Evolutionary conservation across 306 rosid species (phyloP).

Genomic region (Myrica gale): DNA sequence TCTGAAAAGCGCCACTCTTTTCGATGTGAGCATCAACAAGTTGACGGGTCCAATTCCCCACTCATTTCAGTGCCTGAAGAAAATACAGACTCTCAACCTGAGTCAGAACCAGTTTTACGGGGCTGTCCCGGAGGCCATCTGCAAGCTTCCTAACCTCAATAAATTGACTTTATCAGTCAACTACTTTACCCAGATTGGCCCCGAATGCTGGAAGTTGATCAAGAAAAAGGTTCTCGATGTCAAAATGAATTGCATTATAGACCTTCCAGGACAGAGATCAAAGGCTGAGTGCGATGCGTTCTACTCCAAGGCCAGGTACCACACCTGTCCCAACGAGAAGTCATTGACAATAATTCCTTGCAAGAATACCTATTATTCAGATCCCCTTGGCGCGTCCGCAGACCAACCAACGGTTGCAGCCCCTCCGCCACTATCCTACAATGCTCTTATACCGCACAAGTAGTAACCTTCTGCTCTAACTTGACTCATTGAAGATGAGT

Average conservation of each 20-base stretch:
- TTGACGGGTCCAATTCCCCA: slow-evolving; percentile 71
- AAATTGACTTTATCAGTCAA: slow-evolving; percentile 32
- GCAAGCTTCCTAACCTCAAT: slow-evolving; percentile 39
- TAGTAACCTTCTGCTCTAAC: not conserved
- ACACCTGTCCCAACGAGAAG: slow-evolving; percentile 27
- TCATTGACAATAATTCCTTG: slow-evolving; percentile 49
- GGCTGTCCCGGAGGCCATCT: slow-evolving; percentile 60
- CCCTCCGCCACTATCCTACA: not conserved
- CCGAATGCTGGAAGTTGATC: slow-evolving; percentile 51
- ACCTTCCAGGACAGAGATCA: slow-evolving; percentile 42
- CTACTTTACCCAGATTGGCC: slow-evolving; percentile 37
- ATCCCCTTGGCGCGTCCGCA: no score
- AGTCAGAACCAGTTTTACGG: slow-evolving; percentile 50
- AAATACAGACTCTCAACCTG: slow-evolving; percentile 39
- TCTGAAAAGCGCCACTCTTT: slow-evolving; percentile 40
- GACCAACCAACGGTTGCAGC: not conserved
- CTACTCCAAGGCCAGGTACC: slow-evolving; percentile 6
- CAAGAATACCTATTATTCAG: not conserved
- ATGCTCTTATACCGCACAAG: not conserved
- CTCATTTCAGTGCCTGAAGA: slow-evolving; percentile 61
- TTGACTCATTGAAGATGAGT: no score
- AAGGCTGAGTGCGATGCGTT: slow-evolving; percentile 35
- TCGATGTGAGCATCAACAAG: slow-evolving; percentile 52
- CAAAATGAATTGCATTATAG: not conserved
- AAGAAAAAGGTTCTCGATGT: slow-evolving; percentile 39